Evolutionary conservation across 2,329 filamentous ascomycete genomes (phyloP).

Genomic region (Penicillium sp.): DNA sequence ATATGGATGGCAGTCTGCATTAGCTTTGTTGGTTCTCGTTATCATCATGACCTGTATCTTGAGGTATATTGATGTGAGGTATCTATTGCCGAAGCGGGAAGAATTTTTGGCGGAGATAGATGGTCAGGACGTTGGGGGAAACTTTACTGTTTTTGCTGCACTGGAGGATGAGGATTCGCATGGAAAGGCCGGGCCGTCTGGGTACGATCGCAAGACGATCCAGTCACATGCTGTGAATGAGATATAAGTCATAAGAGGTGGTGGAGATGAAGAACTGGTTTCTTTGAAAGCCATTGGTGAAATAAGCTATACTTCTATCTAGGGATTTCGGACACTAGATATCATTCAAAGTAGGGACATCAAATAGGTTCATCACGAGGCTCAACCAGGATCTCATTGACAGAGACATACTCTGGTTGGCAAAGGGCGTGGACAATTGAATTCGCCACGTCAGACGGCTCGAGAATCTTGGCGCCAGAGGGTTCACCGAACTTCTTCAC

Average conservation of each 20-base stretch:
- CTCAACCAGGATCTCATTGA: constrained; percentile 79
- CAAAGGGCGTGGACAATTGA: constrained; percentile 72
- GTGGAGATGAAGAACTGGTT: neutral
- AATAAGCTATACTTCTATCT: neutral
- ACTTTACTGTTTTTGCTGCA: constrained; percentile 4
- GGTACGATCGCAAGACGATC: neutral
- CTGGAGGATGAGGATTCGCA: neutral
- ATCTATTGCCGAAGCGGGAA: constrained; percentile 30
- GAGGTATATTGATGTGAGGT: constrained; percentile 46
- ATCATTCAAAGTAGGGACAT: neutral
- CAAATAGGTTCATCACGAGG: constrained; percentile 72
- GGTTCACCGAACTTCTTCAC: constrained; percentile 76
- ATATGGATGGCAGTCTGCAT: constrained; percentile 50
- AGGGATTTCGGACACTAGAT: neutral
- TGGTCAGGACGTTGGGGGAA: constrained; percentile 8
- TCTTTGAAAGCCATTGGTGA: neutral
- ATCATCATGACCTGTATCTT: constrained; percentile 47
- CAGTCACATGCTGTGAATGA: neutral
- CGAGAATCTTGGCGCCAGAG: constrained; percentile 70
- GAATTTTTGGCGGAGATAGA: constrained; percentile 18
- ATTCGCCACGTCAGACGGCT: constrained; percentile 68
- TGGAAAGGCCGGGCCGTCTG: neutral
- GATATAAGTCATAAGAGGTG: neutral
- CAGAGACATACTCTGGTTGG: constrained; percentile 71
- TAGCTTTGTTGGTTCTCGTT: constrained; percentile 47